Evolutionary conservation across 2,329 filamentous ascomycete genomes (phyloP).

Genomic region (Paecilomyces formosus): DNA sequence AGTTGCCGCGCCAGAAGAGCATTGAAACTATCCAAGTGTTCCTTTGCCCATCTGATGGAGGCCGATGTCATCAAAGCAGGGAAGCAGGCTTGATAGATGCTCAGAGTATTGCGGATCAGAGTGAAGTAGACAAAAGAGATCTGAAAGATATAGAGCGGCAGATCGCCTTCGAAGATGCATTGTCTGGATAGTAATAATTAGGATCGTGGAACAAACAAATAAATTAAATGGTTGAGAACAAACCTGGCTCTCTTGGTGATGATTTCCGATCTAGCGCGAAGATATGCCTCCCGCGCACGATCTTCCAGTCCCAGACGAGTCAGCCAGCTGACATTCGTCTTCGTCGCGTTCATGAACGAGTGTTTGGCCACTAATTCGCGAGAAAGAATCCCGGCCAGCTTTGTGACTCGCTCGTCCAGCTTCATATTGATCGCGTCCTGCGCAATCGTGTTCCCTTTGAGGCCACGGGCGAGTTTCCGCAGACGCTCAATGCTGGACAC

Average conservation of each 20-base stretch:
- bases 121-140: constrained; percentile 94
- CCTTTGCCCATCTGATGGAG: constrained; percentile 97
- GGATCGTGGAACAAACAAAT: neutral
- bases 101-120: constrained; percentile 86
- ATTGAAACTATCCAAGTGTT: constrained; percentile 88
- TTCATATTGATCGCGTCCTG: constrained; percentile 91
- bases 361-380: constrained; percentile 72
- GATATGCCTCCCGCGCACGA: constrained; percentile 76
- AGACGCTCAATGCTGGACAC: constrained; percentile 80
- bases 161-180: constrained; percentile 89
- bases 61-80: constrained; percentile 82
- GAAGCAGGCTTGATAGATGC: constrained; percentile 81
- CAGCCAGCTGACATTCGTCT: constrained; percentile 75
- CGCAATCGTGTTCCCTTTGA: constrained; percentile 79
- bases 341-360: constrained; percentile 68
- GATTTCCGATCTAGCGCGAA: constrained; percentile 67
- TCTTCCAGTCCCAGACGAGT: constrained; percentile 85
- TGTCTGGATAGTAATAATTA: constrained; percentile 50
- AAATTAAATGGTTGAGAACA: constrained; percentile 13
- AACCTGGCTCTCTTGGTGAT: constrained; percentile 80
- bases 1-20: constrained; percentile 72
- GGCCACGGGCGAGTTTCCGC: constrained; percentile 65
- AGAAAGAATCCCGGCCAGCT: constrained; percentile 67
- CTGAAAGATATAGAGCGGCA: constrained; percentile 90
- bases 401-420: constrained; percentile 74